phyloP scores from a whole-genome alignment of 169 alveolate genomes.

The Besnoitia besnoiti region DNA sequence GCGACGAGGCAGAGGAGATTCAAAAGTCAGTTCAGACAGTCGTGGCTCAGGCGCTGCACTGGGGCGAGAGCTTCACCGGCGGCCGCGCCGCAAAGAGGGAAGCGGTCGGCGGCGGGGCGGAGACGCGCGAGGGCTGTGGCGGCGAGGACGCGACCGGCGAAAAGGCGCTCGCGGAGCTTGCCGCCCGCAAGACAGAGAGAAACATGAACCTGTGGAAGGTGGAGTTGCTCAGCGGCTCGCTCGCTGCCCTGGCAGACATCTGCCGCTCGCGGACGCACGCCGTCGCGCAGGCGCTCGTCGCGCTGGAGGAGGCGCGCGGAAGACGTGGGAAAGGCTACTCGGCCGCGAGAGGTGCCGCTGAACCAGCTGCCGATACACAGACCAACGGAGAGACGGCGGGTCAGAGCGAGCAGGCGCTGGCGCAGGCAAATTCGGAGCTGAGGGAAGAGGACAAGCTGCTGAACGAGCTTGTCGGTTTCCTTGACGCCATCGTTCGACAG shows the following conservation, averaged over 20 bases:
- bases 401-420: not conserved
- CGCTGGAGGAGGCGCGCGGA: not conserved
- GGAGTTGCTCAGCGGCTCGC: not conserved
- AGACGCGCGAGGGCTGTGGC: not conserved
- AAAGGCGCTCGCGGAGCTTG: no score
- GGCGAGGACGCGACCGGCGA: no score
- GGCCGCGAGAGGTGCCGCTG: no score
- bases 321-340: not conserved
- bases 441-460: not conserved
- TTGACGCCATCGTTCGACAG: not conserved
- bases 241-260: not conserved
- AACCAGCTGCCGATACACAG: no score
- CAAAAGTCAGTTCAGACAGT: not conserved
- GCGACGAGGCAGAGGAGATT: not conserved
- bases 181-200: not conserved
- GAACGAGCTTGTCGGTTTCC: not conserved
- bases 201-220: not conserved
- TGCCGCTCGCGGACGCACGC: not conserved
- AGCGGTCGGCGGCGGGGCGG: not conserved
- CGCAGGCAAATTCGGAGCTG: not conserved
- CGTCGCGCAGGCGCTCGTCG: not conserved
- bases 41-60: not conserved
- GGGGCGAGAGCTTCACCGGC: not conserved
- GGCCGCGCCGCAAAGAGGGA: not conserved
- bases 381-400: not conserved